phyloP scores from a whole-genome alignment of 2,329 filamentous ascomycete genomes.

The Magnaporthiopsis poae region DNA sequence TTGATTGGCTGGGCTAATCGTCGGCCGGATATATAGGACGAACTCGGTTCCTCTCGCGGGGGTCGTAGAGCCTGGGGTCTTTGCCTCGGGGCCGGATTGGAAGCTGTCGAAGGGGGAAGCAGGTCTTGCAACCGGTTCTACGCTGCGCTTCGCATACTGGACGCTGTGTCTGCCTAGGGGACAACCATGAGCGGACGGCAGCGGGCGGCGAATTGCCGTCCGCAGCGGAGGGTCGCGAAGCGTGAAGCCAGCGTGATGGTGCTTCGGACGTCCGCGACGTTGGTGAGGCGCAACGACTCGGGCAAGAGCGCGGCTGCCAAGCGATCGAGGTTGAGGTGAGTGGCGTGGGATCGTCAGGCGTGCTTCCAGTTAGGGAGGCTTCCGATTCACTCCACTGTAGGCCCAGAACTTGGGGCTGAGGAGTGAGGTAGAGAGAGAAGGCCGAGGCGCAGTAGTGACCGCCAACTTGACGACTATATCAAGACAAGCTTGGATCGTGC shows the following conservation, averaged over 20 bases:
- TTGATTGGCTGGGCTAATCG: neutral
- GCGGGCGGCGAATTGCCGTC: slow-evolving; percentile 8
- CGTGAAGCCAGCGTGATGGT: slow-evolving; percentile 6
- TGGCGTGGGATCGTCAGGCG: neutral
- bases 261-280: neutral
- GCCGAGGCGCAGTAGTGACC: slow-evolving; percentile 43
- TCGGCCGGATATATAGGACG: neutral
- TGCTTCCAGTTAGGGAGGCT: slow-evolving; percentile 77
- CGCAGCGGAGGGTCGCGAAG: slow-evolving; percentile 6
- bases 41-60: neutral
- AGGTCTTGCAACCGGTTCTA: slow-evolving; percentile 9
- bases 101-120: neutral
- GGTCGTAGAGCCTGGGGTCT: neutral
- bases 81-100: neutral
- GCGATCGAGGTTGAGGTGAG: neutral
- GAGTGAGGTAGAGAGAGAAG: slow-evolving; percentile 76
- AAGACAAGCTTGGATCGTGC: neutral
- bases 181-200: slow-evolving; percentile 8
- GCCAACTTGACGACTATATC: slow-evolving; percentile 27
- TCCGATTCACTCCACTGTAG: slow-evolving; percentile 92
- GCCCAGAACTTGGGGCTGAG: slow-evolving; percentile 87
- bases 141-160: slow-evolving; percentile 8
- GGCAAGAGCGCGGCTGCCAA: neutral
- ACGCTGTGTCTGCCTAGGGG: neutral
- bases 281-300: neutral